Evolutionary conservation across 23 red algal species (phyloP).

Genomic region (Gracilaria gracilis): DNA sequence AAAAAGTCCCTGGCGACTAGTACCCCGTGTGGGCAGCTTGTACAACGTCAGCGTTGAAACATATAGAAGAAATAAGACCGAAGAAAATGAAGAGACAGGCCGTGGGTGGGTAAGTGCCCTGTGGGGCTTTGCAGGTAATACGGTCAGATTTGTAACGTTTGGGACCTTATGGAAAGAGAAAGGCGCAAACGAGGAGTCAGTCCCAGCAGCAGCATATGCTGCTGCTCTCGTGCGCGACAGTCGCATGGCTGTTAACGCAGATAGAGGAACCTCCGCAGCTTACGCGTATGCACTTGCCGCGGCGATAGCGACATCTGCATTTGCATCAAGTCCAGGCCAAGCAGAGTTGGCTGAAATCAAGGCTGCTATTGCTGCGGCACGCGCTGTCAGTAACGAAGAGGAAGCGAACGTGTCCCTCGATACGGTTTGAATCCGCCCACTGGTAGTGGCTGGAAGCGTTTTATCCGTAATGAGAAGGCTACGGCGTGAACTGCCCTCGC

Average conservation of each 20-base stretch:
- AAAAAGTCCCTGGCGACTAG: background rate
- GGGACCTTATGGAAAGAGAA: slow-evolving; percentile 2
- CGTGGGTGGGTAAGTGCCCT: background rate
- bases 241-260: slow-evolving; percentile 13
- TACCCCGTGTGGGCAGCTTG: slow-evolving; percentile 37
- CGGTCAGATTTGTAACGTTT: background rate
- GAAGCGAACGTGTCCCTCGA: slow-evolving; percentile 65
- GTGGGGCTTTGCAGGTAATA: slow-evolving; percentile 15
- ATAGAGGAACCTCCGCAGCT: slow-evolving; percentile 36
- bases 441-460: slow-evolving; percentile 54
- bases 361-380: slow-evolving; percentile 62
- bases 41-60: background rate
- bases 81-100: background rate
- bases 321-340: slow-evolving; percentile 5
- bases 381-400: slow-evolving; percentile 50
- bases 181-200: background rate
- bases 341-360: slow-evolving; percentile 42
- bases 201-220: slow-evolving; percentile 32
- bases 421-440: slow-evolving; percentile 49
- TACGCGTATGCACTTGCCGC: slow-evolving; percentile 57
- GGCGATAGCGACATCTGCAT: slow-evolving; percentile 50
- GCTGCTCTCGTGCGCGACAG: slow-evolving; percentile 22
- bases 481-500: slow-evolving; percentile 74
- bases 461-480: slow-evolving; percentile 27
- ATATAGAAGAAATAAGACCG: background rate